Conservation (phyloP, 2,329 filamentous ascomycete genomes). For the Colletotrichum lindemuthianum region DNA sequence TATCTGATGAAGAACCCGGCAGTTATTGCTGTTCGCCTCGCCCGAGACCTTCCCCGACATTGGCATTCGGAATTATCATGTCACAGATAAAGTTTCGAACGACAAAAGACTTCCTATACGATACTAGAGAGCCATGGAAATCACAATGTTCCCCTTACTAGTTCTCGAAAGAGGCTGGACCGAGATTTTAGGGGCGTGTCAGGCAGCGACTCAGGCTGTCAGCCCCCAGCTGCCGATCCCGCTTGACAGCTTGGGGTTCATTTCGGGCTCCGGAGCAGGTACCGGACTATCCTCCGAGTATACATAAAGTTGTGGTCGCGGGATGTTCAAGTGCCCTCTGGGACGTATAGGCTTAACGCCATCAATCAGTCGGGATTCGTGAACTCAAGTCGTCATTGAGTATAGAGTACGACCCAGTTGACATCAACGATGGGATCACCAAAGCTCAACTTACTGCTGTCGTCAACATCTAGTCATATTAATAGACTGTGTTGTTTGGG, state of each 20-base stretch:
- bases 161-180: neutral
- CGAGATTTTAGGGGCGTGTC: slow-evolving; percentile 28
- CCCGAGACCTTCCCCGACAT: slow-evolving; percentile 2
- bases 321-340: no score
- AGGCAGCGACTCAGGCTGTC: no score
- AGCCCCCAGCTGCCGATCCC: slow-evolving; percentile 26
- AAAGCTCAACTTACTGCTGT: no score
- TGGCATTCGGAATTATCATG: neutral
- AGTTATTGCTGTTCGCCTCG: neutral
- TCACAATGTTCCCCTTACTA: neutral
- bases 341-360: no score
- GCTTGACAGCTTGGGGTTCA: neutral
- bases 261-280: neutral
- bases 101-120: neutral
- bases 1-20: neutral
- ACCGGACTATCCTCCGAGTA: slow-evolving; percentile 10
- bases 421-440: no score
- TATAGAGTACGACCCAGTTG: no score
- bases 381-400: no score
- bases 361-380: no score
- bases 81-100: neutral
- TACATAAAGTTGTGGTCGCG: no score
- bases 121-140: neutral
- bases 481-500: no score
- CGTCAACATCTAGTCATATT: no score